phyloP scores from a whole-genome alignment of 352 stramenopile genomes.

The Nothophytophthora sp. region DNA sequence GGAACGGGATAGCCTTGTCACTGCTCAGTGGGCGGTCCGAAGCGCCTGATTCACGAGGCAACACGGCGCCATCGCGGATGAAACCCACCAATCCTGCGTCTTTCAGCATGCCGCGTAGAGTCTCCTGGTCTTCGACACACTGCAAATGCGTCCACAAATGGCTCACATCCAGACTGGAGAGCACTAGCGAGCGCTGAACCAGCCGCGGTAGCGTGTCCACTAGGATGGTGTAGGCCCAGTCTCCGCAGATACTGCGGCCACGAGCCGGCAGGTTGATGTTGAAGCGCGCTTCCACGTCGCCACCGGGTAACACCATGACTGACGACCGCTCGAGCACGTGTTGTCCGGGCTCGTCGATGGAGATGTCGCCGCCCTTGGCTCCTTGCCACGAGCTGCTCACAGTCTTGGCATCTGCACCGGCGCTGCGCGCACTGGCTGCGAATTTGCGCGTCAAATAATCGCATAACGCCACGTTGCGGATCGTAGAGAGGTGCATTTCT shows the following conservation, averaged over 20 bases:
- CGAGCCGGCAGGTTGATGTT: conserved; percentile 95
- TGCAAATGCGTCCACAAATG: conserved; percentile 88
- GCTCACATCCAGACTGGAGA: conserved; percentile 62
- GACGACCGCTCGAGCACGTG: conserved; percentile 94
- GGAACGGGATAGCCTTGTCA: conserved; percentile 74
- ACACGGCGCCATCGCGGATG: conserved; percentile 91
- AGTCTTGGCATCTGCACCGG: conserved; percentile 67
- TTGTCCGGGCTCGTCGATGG: conserved; percentile 92
- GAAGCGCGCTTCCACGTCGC: conserved; percentile 92
- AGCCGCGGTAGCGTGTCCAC: conserved; percentile 88
- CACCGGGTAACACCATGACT: conserved; percentile 74
- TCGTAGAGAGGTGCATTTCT: conserved; percentile 75
- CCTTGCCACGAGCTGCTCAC: conserved; percentile 80
- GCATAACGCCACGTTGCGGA: conserved; percentile 83
- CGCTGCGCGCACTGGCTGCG: conserved; percentile 49
- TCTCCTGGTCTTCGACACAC: conserved; percentile 93
- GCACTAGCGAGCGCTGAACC: conserved; percentile 79
- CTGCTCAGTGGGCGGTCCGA: conserved; percentile 52
- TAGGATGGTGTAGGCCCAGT: conserved; percentile 93
- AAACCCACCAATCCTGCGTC: conserved; percentile 90
- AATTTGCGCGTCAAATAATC: conserved; percentile 93
- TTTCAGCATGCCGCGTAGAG: conserved; percentile 85
- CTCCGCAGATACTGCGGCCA: conserved; percentile 93
- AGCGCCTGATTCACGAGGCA: conserved; percentile 84
- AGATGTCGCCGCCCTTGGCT: conserved; percentile 94